Conservation (phyloP, 768 basidiomycete genomes). For the Terana coerulea region DNA sequence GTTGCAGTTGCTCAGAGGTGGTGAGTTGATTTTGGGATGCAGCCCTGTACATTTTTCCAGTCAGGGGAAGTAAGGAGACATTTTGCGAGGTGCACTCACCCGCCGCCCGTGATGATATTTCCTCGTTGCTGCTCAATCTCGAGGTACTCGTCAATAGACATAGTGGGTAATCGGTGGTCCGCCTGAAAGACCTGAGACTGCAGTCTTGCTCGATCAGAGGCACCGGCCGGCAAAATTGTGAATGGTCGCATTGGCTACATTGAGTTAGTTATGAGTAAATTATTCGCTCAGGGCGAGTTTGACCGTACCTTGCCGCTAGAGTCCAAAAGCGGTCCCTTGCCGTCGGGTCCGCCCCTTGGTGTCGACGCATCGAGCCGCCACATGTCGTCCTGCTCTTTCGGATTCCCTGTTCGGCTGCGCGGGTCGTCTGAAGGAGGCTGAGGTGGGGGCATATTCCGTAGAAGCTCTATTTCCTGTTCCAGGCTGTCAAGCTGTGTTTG, state of each 20-base stretch:
- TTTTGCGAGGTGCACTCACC: conserved; percentile 46
- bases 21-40: conserved; percentile 66
- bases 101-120: conserved; percentile 84
- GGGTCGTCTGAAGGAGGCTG: conserved; percentile 32
- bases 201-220: conserved; percentile 64
- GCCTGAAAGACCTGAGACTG: conserved; percentile 82
- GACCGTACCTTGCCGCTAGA: conserved; percentile 64
- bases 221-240: conserved; percentile 79
- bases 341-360: conserved; percentile 30
- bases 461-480: conserved; percentile 67
- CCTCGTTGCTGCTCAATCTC: conserved; percentile 80
- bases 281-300: not conserved
- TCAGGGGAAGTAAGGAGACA: not conserved
- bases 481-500: conserved; percentile 63
- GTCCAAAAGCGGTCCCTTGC: conserved; percentile 68
- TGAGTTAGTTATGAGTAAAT: conserved; percentile 12
- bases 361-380: conserved; percentile 71
- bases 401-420: conserved; percentile 34
- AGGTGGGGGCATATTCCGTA: conserved; percentile 51
- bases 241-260: conserved; percentile 86
- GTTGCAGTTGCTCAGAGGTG: conserved; percentile 68
- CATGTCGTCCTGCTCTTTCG: conserved; percentile 45
- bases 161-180: conserved; percentile 82
- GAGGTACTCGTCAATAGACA: conserved; percentile 95
- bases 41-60: conserved; percentile 38